phyloP scores from a whole-genome alignment of 371 early-diverging fungal genomes.

The Zychaea mexicana region DNA sequence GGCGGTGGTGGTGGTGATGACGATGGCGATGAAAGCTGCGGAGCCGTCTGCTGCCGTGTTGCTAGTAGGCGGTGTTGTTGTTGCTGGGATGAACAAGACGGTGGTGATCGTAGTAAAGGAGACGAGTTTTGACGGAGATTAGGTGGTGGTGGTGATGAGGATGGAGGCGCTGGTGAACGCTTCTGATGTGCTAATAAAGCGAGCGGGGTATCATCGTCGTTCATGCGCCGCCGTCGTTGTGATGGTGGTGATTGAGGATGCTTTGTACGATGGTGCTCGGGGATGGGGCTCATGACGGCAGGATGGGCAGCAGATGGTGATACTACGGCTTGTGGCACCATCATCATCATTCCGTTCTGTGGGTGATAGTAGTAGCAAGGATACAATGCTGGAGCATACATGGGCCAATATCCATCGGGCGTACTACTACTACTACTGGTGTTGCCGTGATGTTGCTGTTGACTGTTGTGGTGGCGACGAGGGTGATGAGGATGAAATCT shows the following conservation, averaged over 20 bases:
- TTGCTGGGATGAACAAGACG: not conserved
- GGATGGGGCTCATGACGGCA: conserved; percentile 1
- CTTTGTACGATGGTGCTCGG: not conserved
- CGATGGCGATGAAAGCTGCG: not conserved
- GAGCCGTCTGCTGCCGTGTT: no score
- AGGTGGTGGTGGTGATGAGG: not conserved
- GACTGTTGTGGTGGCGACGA: not conserved
- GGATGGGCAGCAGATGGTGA: no score
- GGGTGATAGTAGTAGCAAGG: conserved; percentile 1
- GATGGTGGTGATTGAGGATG: not conserved
- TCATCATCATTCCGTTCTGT: not conserved
- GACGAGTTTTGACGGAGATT: not conserved
- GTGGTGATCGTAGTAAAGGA: not conserved
- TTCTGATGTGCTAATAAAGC: not conserved
- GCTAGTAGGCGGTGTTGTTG: not conserved
- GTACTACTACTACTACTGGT: not conserved
- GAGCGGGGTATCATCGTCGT: conserved; percentile 7
- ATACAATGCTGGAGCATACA: not conserved
- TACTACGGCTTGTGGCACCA: not conserved
- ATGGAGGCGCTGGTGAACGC: not conserved
- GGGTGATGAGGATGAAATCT: not conserved
- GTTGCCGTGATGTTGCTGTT: not conserved
- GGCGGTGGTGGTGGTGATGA: not conserved
- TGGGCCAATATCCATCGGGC: not conserved
- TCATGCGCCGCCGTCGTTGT: not conserved